Evolutionary conservation across 73 alveolate genomes (phyloP), one percentile per base, ranked within the genome.

Genomic region (Urostyla sp.): DNA sequence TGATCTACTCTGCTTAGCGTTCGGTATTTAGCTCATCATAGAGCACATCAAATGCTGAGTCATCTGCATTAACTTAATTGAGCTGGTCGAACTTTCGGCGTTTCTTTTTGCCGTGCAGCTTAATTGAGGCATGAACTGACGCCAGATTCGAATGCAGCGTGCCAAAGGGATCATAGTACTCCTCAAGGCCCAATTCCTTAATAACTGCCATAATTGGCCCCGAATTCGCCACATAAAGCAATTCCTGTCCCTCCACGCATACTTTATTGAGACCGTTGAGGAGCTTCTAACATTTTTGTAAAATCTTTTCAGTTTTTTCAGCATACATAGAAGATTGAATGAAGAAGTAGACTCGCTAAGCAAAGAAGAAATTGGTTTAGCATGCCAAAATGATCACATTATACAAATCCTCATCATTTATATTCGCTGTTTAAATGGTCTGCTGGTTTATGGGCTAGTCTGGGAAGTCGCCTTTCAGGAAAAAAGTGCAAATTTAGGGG

Each of bases 311-410:
- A 49, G 59, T 78, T 16, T 67, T 78, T n/a, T 50, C 34, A 15
- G 38, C 53, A 35, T 73, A 63, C 61, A 80, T 72, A 38, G 97
- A 87, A 32, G 83, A 38, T 63, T 92, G 74, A 74, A 90, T 67
- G 83, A 81, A 90, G 92, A 94, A 93, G 92, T 85, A 83, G 36
- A 90, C 88, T 58, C 98, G 54, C 75, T 93, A 97, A 16, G 94
- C 85, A 66, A 93, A 93, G 55, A 59, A 85, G 86, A 93, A 90
- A 43, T 85, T 69, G 38, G 94, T 82, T 45, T 69, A 57, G 59
- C 96, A 80, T 20, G 93, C 86, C 60, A 49, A 49, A 23, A 92
- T 73, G 46, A 93, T 69, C 55, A 91, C 59, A 32, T 66, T 75
- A 53, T 90, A 48, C 66, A 93, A 60, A 88, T 28, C 73, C 60